Conservation (phyloP, 2,329 filamentous ascomycete genomes). For the Pseudofabraea citricarpa region DNA sequence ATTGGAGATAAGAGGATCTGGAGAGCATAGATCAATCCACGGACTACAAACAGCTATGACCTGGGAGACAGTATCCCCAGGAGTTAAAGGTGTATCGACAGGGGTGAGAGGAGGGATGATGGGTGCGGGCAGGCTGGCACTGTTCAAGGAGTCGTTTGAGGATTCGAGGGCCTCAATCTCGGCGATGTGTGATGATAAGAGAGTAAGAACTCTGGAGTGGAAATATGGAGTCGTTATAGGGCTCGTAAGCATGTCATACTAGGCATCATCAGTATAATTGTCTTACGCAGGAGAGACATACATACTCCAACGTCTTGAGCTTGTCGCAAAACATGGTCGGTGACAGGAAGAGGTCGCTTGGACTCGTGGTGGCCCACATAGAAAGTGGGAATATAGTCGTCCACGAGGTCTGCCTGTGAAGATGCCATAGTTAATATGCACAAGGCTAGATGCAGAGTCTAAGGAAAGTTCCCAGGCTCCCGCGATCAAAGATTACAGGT, state of each 20-base stretch:
- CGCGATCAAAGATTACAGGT: too few relatives aligned
- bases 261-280: constrained; percentile 17
- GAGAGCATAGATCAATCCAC: constrained; percentile 87
- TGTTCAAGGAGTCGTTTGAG: constrained; percentile 30
- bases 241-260: constrained; percentile 77
- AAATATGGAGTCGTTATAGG: constrained; percentile 74
- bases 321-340: constrained; percentile 59
- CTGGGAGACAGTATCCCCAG: constrained; percentile 63
- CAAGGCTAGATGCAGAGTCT: background rate
- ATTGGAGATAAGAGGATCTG: constrained; percentile 76
- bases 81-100: constrained; percentile 71
- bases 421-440: constrained; percentile 1
- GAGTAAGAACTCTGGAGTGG: constrained; percentile 59
- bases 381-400: constrained; percentile 44
- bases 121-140: constrained; percentile 46
- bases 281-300: constrained; percentile 15
- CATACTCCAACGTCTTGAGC: constrained; percentile 66
- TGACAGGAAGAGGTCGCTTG: constrained; percentile 52
- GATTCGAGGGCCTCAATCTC: constrained; percentile 39
- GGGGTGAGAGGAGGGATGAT: constrained; percentile 68
- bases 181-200: constrained; percentile 49
- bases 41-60: constrained; percentile 77
- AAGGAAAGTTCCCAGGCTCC: too few relatives aligned
- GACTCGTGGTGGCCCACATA: constrained; percentile 74
- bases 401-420: constrained; percentile 3